Conservation (phyloP, 1,139 yeast genomes). For the Pichia norvegensis region DNA sequence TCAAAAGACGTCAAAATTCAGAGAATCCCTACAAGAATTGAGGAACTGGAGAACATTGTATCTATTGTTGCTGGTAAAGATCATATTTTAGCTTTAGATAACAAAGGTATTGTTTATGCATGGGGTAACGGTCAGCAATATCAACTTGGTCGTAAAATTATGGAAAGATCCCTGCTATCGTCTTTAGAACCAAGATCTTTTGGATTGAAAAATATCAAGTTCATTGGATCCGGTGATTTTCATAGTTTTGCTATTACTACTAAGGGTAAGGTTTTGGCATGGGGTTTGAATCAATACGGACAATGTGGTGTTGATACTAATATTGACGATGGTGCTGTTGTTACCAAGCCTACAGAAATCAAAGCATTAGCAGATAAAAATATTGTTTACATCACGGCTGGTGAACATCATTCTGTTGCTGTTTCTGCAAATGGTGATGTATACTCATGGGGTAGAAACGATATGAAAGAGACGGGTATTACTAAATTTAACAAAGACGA, state of each 20-base stretch:
- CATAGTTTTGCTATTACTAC: conserved; percentile 88
- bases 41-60: conserved; percentile 60
- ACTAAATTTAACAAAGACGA: conserved; percentile 42
- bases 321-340: conserved; percentile 75
- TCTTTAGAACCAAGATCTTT: conserved; percentile 72
- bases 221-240: conserved; percentile 88
- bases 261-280: conserved; percentile 62
- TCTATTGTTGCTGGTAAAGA: conserved; percentile 91
- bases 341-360: conserved; percentile 70
- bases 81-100: conserved; percentile 76
- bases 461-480: conserved; percentile 88
- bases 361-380: conserved; percentile 48
- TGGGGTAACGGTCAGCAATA: conserved; percentile 97
- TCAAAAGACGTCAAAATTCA: conserved; percentile 60
- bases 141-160: conserved; percentile 78
- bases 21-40: conserved; percentile 55
- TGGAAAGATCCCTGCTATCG: conserved; percentile 67
- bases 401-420: conserved; percentile 90
- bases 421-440: conserved; percentile 64
- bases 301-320: conserved; percentile 75
- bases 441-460: conserved; percentile 83
- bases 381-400: conserved; percentile 68
- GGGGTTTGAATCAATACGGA: conserved; percentile 97
- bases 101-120: conserved; percentile 79
- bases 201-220: conserved; percentile 68